Percentiles rank a stretch among this genome's conserved stretches.
Conservation (phyloP, 192 early-diverging fungal species). For the Coemansia sp. region DNA sequence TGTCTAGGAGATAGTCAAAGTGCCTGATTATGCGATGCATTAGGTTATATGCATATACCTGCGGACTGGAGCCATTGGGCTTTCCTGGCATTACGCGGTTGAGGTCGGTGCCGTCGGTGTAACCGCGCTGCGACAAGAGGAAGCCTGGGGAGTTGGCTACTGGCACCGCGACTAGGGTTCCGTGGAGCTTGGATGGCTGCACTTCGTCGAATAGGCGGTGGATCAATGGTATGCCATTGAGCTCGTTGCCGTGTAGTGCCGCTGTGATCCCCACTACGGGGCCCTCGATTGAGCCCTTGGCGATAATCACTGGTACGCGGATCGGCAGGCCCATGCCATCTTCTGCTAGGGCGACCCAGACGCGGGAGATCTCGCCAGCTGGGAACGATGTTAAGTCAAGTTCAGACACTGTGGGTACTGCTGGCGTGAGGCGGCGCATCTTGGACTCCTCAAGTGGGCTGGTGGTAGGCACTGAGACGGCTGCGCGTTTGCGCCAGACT, state of each 20-base stretch:
- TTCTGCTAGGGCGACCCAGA: slow-evolving; percentile 69
- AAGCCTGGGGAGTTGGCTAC: slow-evolving; percentile 88
- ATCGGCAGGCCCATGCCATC: slow-evolving; percentile 65
- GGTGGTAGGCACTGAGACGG: slow-evolving; percentile 14
- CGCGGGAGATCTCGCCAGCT: slow-evolving; percentile 59
- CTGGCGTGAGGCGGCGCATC: slow-evolving; percentile 7
- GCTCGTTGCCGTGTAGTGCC: slow-evolving; percentile 90
- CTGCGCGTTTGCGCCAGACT: slow-evolving; percentile 43
- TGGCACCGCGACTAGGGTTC: slow-evolving; percentile 89
- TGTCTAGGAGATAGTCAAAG: slow-evolving; percentile 85
- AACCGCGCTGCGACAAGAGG: slow-evolving; percentile 76
- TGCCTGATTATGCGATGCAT: slow-evolving; percentile 79
- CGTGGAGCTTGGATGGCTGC: slow-evolving; percentile 70
- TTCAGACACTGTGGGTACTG: slow-evolving; percentile 52
- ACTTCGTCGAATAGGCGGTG: slow-evolving; percentile 85
- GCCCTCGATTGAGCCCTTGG: slow-evolving; percentile 66
- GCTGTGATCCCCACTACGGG: slow-evolving; percentile 75
- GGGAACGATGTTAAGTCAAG: slow-evolving; percentile 62
- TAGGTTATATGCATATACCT: slow-evolving; percentile 82
- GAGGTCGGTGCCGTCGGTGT: slow-evolving; percentile 85
- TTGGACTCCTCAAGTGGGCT: slow-evolving; percentile 6
- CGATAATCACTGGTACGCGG: slow-evolving; percentile 77
- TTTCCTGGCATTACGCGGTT: slow-evolving; percentile 88
- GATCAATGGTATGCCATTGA: slow-evolving; percentile 91
- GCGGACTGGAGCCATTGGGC: slow-evolving; percentile 73